Base-by-base conservation (phyloP, 306 rosid species). In the Arachis stenosperma region DNA sequence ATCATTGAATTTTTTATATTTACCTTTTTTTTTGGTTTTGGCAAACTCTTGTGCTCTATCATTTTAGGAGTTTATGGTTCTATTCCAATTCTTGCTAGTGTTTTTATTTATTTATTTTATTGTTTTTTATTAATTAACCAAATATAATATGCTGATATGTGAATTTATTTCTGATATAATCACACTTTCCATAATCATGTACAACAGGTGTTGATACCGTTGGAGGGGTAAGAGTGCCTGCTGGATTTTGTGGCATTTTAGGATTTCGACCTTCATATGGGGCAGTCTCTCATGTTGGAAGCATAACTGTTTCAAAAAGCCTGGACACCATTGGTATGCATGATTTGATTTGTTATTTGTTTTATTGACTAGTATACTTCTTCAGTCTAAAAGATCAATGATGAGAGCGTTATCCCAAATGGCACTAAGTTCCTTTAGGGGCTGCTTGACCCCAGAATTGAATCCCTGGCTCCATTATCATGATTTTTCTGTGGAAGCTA, bases 201-300 rank as follows among this genome's bases (percentile, higher is more conserved):
- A 62, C 74, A 50, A 57, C 86, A 94, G 99, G 99, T 51, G 69
- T 91, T 65, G 99, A 95, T 86, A 91, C 98, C 77, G 84, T 78
- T 81, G 99, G 99, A 53, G 98, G 96, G 40, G 89, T 95, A 75
- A 90, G 99, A 84, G 75, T 95, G 67, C 99, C 98, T 70, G 99
- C 99, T 66, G 93, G 84, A 65, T 95, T 79, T 84, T 95, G 99
- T 84, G 97, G 93, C 52, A 62, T 95, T 75, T 55, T 95, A 54
- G 99, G 98, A 65, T 95, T 95, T 89, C 92, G 98, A 46, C 98
- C 98, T 67, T 95, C 99, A 6, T 81, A 86, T 77, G 98, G 98
- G 64, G 88, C 93, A 73, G 88, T 95, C 80, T 86, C 99, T 81
- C 91, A 86, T 52, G 36, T 13, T 75, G 99, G 97, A 79, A 66